Conservation (phyloP, 2,329 filamentous ascomycete genomes). For the Verticillium albo-atrum region DNA sequence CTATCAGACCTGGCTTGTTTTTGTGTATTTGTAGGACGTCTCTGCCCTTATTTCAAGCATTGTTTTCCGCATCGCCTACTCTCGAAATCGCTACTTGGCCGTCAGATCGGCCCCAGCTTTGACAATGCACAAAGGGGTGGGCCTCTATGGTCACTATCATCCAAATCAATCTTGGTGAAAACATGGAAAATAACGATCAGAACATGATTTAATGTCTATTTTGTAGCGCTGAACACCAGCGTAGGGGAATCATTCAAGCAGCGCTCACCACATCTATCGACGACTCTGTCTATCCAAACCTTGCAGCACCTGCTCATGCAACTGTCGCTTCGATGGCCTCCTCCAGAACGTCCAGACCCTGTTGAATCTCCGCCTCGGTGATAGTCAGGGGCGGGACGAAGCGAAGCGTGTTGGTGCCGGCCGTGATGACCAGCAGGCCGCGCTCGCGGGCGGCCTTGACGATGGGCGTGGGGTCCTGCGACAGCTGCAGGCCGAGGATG, state of each 20-base stretch:
- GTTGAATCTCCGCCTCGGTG: constrained; percentile 72
- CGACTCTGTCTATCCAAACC: neutral
- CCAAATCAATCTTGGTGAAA: too few species aligned
- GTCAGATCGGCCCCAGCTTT: neutral
- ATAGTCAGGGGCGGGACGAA: constrained; percentile 88
- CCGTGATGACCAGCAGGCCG: constrained; percentile 86
- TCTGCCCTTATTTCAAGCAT: neutral
- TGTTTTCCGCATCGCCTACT: neutral
- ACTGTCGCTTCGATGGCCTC: constrained; percentile 52
- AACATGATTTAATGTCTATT: neutral
- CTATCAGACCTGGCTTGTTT: neutral
- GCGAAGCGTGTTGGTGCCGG: constrained; percentile 84
- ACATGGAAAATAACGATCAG: neutral
- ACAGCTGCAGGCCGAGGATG: constrained; percentile 82
- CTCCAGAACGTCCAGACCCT: constrained; percentile 72
- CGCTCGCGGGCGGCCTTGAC: constrained; percentile 83
- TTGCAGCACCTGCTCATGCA: neutral
- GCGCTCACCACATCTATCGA: neutral
- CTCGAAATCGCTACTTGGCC: too few species aligned
- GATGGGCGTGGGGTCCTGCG: constrained; percentile 65
- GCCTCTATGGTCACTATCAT: too few species aligned
- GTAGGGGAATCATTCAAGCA: neutral
- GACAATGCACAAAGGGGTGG: too few species aligned
- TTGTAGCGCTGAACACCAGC: neutral
- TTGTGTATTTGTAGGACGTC: neutral